Conservation (phyloP, 768 basidiomycete genomes). For the Tephrocybe sp. region DNA sequence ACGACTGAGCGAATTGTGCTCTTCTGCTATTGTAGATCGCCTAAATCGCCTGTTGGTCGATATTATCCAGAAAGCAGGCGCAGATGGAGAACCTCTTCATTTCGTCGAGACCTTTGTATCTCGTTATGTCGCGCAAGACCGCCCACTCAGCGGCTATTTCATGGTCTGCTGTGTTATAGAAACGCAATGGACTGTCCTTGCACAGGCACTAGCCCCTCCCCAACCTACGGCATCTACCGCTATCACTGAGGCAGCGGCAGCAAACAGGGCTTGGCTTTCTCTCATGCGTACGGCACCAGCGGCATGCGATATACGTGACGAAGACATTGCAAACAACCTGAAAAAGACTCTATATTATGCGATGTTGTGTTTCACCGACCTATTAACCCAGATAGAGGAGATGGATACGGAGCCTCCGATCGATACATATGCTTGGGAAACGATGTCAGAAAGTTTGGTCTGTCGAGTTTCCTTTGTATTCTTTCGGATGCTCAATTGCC, state of each 20-base stretch:
- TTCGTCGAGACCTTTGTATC: conserved; percentile 70
- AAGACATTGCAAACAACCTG: conserved; percentile 37
- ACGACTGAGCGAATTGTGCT: conserved; percentile 59
- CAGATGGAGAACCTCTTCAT: conserved; percentile 44
- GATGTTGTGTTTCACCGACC: conserved; percentile 74
- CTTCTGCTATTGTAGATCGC: conserved; percentile 62
- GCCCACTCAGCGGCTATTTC: conserved; percentile 85
- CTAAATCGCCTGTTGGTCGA: conserved; percentile 70
- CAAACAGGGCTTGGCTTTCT: conserved; percentile 77
- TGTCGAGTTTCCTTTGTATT: conserved; percentile 17
- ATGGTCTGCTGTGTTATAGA: conserved; percentile 88
- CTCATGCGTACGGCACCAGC: conserved; percentile 54
- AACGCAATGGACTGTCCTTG: conserved; percentile 80
- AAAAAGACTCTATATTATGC: conserved; percentile 54
- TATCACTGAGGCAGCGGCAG: conserved; percentile 70
- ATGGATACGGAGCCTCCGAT: conserved; percentile 76
- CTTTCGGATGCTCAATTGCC: not conserved
- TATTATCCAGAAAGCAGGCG: conserved; percentile 53
- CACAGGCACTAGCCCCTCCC: conserved; percentile 55
- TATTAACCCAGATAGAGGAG: conserved; percentile 76
- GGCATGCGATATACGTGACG: conserved; percentile 36
- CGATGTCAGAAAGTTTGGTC: conserved; percentile 88
- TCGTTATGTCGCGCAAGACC: conserved; percentile 70
- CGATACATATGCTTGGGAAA: conserved; percentile 92
- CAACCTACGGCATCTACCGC: conserved; percentile 23